Evolutionary conservation across 2,329 filamentous ascomycete species (phyloP).

Genomic region (Penicillium thymicola): DNA sequence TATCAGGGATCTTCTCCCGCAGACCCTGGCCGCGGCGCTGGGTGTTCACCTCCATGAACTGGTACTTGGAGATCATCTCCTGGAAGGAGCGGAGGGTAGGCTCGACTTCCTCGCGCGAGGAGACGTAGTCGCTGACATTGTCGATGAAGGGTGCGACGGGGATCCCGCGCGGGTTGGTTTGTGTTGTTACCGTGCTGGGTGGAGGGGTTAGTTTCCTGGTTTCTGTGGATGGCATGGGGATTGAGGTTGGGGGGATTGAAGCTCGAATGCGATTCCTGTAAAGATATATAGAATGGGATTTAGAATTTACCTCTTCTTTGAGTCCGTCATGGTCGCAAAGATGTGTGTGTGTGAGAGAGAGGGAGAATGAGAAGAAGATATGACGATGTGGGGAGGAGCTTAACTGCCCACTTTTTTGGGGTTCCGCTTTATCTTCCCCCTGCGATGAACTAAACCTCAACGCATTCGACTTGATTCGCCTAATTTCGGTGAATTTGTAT

Average conservation of each 20-base stretch:
- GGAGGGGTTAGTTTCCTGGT: conserved; percentile 19
- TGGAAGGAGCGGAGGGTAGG: conserved; percentile 46
- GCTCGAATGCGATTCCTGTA: background rate
- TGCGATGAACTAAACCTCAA: background rate
- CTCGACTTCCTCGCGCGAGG: conserved; percentile 45
- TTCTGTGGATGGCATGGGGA: background rate
- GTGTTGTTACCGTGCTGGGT: conserved; percentile 23
- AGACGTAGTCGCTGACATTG: conserved; percentile 48
- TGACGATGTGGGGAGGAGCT: conserved; percentile 25
- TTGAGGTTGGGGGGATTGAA: background rate
- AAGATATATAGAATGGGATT: background rate
- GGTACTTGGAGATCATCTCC: conserved; percentile 77
- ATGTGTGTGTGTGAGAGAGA: conserved; percentile 1
- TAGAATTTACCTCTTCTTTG: conserved; percentile 27
- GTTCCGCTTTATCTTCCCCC: conserved; percentile 16
- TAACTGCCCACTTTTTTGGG: conserved; percentile 25
- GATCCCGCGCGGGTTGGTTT: conserved; percentile 47
- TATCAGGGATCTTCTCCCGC: conserved; percentile 94
- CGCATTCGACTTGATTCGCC: background rate
- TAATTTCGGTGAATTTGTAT: background rate
- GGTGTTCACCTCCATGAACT: conserved; percentile 97
- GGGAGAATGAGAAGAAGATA: conserved; percentile 11
- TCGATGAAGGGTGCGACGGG: conserved; percentile 48
- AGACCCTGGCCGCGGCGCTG: conserved; percentile 77
- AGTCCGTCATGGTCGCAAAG: conserved; percentile 31